Percentiles rank a stretch among this genome's conserved stretches.
phyloP scores from a whole-genome alignment of 139 green algal genomes.

The Chlamydomonas urium region DNA sequence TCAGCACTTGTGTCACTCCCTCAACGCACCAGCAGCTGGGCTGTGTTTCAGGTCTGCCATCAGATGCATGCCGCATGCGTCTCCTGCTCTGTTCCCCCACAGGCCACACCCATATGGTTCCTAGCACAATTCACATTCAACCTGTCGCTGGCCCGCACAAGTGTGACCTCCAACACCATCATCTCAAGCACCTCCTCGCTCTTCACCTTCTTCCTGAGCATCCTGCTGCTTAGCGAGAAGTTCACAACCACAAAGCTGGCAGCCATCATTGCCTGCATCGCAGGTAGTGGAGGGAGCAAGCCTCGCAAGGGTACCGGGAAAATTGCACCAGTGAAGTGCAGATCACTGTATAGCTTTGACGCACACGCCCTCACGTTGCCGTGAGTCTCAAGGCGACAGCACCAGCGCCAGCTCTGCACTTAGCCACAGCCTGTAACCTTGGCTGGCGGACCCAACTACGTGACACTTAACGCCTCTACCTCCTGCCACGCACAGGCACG shows the following conservation, averaged over 20 bases:
- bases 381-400: no score
- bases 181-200: slow-evolving; percentile 78
- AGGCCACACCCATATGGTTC: slow-evolving; percentile 88
- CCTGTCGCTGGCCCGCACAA: slow-evolving; percentile 68
- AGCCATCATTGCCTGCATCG: slow-evolving; percentile 65
- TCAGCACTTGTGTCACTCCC: no score
- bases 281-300: no score
- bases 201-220: slow-evolving; percentile 81
- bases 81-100: not conserved
- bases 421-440: no score
- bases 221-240: slow-evolving; percentile 41
- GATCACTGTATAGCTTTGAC: no score
- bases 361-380: no score
- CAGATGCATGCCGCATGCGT: not conserved
- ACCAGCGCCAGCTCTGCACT: no score
- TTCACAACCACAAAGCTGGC: slow-evolving; percentile 62
- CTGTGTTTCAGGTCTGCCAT: not conserved
- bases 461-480: no score
- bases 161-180: slow-evolving; percentile 95
- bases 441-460: no score
- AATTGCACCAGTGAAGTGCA: no score
- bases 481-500: slow-evolving; percentile 35
- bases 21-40: no score
- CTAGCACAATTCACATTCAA: slow-evolving; percentile 90
- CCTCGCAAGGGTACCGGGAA: no score